A percentile compares a stretch with the other conserved stretches of the same genome.
These are phyloP conservation scores for Cyberlindnera misumaiensis DNA, from an alignment of 805 yeast species.

Conservation along the genomic window DNA sequence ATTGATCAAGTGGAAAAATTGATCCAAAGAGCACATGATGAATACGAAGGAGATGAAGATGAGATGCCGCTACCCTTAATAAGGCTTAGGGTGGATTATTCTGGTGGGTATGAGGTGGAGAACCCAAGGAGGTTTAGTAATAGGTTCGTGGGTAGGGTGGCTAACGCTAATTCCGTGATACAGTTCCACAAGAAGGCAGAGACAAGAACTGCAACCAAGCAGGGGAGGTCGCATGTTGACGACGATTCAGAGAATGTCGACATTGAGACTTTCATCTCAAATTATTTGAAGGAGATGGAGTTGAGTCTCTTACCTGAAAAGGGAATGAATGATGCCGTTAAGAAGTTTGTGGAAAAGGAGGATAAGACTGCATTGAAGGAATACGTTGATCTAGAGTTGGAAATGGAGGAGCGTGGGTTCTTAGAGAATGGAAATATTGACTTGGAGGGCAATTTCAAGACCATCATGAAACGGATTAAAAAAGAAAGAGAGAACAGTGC, in stretches of 20 bases:
- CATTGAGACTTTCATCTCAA: slow-evolving; percentile 58
- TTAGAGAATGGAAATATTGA: slow-evolving; percentile 35
- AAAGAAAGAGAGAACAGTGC: slow-evolving; percentile 19
- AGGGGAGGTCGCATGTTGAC: slow-evolving; percentile 5
- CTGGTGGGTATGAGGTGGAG: slow-evolving; percentile 88
- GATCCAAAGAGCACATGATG: slow-evolving; percentile 50
- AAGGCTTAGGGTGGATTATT: slow-evolving; percentile 78
- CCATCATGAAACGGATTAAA: slow-evolving; percentile 36
- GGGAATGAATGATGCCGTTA: slow-evolving; percentile 69
- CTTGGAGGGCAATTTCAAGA: slow-evolving; percentile 34
- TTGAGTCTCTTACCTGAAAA: slow-evolving; percentile 65
- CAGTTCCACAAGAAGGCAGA: slow-evolving; percentile 52
- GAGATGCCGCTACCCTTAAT: slow-evolving; percentile 70
- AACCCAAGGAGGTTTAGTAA: slow-evolving; percentile 86
- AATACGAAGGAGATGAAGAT: slow-evolving; percentile 37
- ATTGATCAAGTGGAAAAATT: slow-evolving; percentile 58
- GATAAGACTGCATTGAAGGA: slow-evolving; percentile 65
- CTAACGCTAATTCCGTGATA: slow-evolving; percentile 83
- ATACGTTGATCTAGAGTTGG: slow-evolving; percentile 47
- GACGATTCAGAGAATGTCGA: slow-evolving; percentile 36
- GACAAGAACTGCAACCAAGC: slow-evolving; percentile 2
- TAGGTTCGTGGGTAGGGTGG: slow-evolving; percentile 83
- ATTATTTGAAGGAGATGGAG: slow-evolving; percentile 53
- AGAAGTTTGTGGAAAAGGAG: slow-evolving; percentile 71
- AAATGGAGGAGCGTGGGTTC: slow-evolving; percentile 16